Conservation (phyloP, 2,329 filamentous ascomycete genomes). For the Hypomyces perniciosus region DNA sequence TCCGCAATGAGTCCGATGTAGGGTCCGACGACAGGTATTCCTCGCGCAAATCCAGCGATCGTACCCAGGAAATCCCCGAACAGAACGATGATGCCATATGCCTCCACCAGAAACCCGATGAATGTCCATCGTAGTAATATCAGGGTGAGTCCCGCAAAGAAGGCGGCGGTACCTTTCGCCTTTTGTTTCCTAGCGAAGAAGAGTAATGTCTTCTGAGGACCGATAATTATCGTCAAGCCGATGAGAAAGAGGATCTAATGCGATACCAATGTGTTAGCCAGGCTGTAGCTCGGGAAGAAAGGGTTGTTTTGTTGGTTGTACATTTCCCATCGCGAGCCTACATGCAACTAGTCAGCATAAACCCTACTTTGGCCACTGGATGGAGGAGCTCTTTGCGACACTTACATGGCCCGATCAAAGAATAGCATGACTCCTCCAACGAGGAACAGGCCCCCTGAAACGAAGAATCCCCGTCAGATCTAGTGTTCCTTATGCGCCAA, state of each 20-base stretch:
- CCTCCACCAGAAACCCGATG: slow-evolving; percentile 81
- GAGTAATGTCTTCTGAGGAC: slow-evolving; percentile 77
- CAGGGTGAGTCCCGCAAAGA: slow-evolving; percentile 73
- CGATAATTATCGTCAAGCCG: slow-evolving; percentile 93
- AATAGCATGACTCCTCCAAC: slow-evolving; percentile 92
- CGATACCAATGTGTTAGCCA: slow-evolving; percentile 9
- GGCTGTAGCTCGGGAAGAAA: slow-evolving; percentile 11
- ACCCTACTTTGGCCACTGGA: background rate
- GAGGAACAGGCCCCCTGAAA: slow-evolving; percentile 83
- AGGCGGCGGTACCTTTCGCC: slow-evolving; percentile 82
- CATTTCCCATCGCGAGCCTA: slow-evolving; percentile 96
- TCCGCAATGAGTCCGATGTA: slow-evolving; percentile 74
- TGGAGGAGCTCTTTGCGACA: background rate
- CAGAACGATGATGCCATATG: slow-evolving; percentile 86
- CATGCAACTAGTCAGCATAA: background rate
- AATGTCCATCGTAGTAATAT: slow-evolving; percentile 90
- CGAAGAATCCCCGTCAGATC: slow-evolving; percentile 8
- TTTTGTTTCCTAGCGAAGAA: slow-evolving; percentile 97
- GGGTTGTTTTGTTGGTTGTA: slow-evolving; percentile 36
- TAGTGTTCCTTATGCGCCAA: slow-evolving; percentile 16
- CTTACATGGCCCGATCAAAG: slow-evolving; percentile 92
- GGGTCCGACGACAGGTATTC: slow-evolving; percentile 77
- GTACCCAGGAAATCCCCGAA: slow-evolving; percentile 97
- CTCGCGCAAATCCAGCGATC: slow-evolving; percentile 79
- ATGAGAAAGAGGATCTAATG: slow-evolving; percentile 90